Conservation (phyloP, 345 rosid species). For the Theobroma cacao region DNA sequence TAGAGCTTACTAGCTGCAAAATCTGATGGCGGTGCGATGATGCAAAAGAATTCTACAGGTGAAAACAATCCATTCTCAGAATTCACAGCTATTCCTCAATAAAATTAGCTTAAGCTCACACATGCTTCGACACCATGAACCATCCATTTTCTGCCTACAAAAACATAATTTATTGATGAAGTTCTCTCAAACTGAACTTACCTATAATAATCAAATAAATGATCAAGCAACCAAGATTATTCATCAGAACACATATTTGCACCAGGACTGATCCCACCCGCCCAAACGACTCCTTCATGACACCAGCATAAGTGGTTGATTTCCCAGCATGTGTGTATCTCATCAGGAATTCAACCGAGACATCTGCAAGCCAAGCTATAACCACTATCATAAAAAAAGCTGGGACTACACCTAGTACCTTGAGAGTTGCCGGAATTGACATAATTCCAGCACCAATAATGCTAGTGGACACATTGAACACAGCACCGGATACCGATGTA, state of each 20-base stretch:
- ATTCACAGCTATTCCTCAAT: not conserved
- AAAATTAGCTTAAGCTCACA: not conserved
- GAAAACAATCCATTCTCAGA: not conserved
- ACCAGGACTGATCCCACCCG: slow-evolving; percentile 50
- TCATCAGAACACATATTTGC: slow-evolving; percentile 56
- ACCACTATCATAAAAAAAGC: slow-evolving; percentile 52
- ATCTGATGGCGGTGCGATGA: not conserved
- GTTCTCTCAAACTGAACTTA: slow-evolving; percentile 16
- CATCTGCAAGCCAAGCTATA: slow-evolving; percentile 65
- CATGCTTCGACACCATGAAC: not conserved
- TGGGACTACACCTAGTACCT: slow-evolving; percentile 76
- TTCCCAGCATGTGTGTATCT: slow-evolving; percentile 59
- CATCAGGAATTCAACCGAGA: slow-evolving; percentile 70
- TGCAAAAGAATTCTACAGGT: not conserved
- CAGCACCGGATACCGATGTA: slow-evolving; percentile 65
- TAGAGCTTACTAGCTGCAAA: not conserved
- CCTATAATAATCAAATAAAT: slow-evolving; percentile 75
- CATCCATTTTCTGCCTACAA: not conserved
- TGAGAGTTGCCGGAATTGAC: slow-evolving; percentile 85
- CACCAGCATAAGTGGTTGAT: slow-evolving; percentile 66
- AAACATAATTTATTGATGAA: not conserved
- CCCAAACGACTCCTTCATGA: slow-evolving; percentile 87
- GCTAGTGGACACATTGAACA: slow-evolving; percentile 84
- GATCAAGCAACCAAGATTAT: slow-evolving; percentile 73
- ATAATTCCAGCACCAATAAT: slow-evolving; percentile 89